Base-by-base conservation (phyloP, 176 grass and related monocot species). In the Phoenix roebelenii region DNA sequence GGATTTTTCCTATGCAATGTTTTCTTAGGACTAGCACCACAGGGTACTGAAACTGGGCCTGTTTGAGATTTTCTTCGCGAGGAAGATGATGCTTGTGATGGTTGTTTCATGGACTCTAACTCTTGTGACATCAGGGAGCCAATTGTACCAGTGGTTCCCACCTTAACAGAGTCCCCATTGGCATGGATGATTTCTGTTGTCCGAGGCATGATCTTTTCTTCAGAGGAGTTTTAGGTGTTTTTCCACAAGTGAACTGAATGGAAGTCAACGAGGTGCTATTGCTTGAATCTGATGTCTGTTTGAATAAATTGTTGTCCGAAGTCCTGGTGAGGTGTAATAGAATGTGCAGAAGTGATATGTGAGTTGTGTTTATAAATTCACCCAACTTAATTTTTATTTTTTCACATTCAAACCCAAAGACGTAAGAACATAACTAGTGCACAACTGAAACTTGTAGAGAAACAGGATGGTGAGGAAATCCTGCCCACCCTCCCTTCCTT, bases 121-220 rank as follows among this genome's bases (percentile, higher is more conserved):
- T 98, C 94, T 48, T 79, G 83, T 18, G 79, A 79, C 82, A 98
- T 89, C 22, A 98, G 84, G 17, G 94, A 85, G 23, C 81, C 79
- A 7, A 98, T 85, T 49, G 88, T 98, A 51, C 94, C 94, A 0
- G 76, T 98, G 16, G 88, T 78, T 3, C 94, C 94, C 16, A 98
- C 82, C 35, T 79, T 85, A 49, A 98, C 59, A 3, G 50, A 23
- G 56, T 48, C 57, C 17, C 59, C 75, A 73, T 63, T 19, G 2
- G 4, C 17, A 25, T 48, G 18, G 23, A 16, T 2, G 4, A 12
- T n/a, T 14, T 63, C 57, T 53, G 50, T 32, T 35, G 25, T 30
- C 3, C 22, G 17, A 55, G 58, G 18, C 58, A 73, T 73, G 12
- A 23, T 25, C 4, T 62, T 5, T 51, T 65, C 35, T 44, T 44